Evolutionary conservation across 1,139 yeast species (phyloP).

Genomic region (Zygosaccharomyces sapae): DNA sequence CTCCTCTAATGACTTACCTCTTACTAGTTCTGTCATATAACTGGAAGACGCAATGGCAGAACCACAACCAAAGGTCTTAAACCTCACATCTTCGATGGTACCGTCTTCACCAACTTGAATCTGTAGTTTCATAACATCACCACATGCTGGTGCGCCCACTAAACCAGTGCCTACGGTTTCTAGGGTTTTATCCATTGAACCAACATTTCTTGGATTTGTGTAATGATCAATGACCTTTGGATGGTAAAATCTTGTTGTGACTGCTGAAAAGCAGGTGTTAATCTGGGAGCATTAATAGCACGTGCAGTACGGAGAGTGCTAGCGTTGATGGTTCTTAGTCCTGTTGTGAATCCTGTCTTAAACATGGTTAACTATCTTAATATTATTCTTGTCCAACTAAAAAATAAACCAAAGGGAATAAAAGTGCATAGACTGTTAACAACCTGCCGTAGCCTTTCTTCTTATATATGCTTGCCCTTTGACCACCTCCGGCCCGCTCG

Average conservation of each 20-base stretch:
- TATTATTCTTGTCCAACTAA: neutral
- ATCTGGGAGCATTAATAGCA: neutral
- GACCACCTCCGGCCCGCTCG: neutral
- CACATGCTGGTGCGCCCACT: conserved; percentile 99
- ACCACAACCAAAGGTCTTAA: conserved; percentile 98
- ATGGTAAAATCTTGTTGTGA: conserved; percentile 44
- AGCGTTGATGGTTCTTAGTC: neutral
- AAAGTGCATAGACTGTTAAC: too few species aligned
- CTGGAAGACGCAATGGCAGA: conserved; percentile 95
- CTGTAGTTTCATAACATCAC: conserved; percentile 97
- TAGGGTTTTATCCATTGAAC: conserved; percentile 76
- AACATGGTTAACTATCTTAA: neutral
- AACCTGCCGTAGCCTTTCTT: neutral
- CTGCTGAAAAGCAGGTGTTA: conserved; percentile 1
- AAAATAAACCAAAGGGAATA: too few species aligned
- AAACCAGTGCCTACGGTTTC: conserved; percentile 91
- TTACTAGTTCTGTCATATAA: conserved; percentile 89
- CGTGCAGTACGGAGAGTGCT: neutral
- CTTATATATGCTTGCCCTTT: neutral
- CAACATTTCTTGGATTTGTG: conserved; percentile 94
- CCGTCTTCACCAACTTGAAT: conserved; percentile 91
- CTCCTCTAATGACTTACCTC: conserved; percentile 92
- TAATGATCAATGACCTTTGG: conserved; percentile 87
- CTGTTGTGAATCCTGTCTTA: neutral
- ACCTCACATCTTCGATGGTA: conserved; percentile 87